phyloP scores from a whole-genome alignment of 345 rosid species.

The Microthlaspi erraticum region DNA sequence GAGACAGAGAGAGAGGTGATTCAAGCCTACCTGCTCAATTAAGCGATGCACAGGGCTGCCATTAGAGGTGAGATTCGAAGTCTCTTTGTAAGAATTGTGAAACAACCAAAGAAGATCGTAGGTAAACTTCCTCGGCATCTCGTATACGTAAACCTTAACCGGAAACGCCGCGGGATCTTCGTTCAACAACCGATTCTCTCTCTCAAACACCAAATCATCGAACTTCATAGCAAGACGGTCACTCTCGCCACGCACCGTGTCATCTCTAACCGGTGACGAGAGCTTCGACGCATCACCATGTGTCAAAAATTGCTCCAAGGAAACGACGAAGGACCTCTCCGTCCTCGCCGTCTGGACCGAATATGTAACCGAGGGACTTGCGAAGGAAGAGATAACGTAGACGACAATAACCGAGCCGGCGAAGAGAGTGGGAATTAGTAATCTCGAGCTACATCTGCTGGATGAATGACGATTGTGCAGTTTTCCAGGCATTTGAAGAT shows the following conservation, averaged over 20 bases:
- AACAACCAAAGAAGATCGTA: slow-evolving; percentile 74
- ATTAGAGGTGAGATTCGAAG: slow-evolving; percentile 80
- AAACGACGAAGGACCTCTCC: slow-evolving; percentile 63
- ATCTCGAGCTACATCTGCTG: slow-evolving; percentile 44
- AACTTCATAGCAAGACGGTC: slow-evolving; percentile 46
- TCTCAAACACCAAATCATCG: slow-evolving; percentile 48
- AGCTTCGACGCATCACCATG: slow-evolving; percentile 23
- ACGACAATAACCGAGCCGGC: slow-evolving; percentile 20
- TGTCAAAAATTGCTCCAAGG: slow-evolving; percentile 63
- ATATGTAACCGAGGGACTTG: slow-evolving; percentile 5
- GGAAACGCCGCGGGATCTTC: slow-evolving; percentile 54
- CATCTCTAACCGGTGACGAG: slow-evolving; percentile 44
- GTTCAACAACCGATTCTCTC: slow-evolving; percentile 51
- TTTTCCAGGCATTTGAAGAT: slow-evolving; percentile 46
- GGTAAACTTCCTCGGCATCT: slow-evolving; percentile 84
- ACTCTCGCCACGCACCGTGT: slow-evolving; percentile 39
- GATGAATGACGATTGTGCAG: slow-evolving; percentile 9
- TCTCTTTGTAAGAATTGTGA: slow-evolving; percentile 60
- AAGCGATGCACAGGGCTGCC: slow-evolving; percentile 96
- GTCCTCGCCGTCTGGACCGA: slow-evolving; percentile 13
- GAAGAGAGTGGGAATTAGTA: slow-evolving; percentile 33
- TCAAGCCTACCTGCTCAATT: slow-evolving; percentile 68
- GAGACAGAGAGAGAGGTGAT: not conserved
- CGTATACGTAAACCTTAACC: slow-evolving; percentile 77
- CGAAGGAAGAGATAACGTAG: slow-evolving; percentile 20